Evolutionary conservation across 495 filamentous ascomycete species (phyloP).

Genomic region (Penicillium flavigenum): DNA sequence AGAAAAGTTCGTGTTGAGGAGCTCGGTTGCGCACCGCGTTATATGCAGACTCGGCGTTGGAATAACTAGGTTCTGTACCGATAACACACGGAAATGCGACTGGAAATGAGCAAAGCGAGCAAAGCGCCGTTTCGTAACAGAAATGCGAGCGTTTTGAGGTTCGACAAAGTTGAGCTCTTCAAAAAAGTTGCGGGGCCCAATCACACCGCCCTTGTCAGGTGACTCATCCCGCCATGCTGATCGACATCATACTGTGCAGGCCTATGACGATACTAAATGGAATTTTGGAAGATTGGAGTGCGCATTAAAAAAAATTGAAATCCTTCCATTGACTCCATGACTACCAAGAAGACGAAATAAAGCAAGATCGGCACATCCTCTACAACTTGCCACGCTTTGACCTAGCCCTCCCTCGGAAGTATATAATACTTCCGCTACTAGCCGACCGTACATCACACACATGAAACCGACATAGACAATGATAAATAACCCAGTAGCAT

Average conservation of each 20-base stretch:
- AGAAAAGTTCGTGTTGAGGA: slow-evolving; percentile 12
- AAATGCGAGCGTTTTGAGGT: slow-evolving; percentile 9
- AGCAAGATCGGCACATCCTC: slow-evolving; percentile 20
- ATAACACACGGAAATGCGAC: background rate
- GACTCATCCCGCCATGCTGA: background rate
- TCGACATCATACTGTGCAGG: background rate
- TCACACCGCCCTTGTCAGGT: slow-evolving; percentile 22
- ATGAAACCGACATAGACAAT: slow-evolving; percentile 16
- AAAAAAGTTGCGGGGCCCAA: slow-evolving; percentile 32
- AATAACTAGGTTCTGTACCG: too few species aligned
- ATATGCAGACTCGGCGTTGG: background rate
- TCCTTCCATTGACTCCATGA: slow-evolving; percentile 24
- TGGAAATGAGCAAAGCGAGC: background rate
- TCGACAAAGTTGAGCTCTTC: slow-evolving; percentile 29
- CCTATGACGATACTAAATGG: too few species aligned
- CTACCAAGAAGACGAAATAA: slow-evolving; percentile 17
- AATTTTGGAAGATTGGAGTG: background rate
- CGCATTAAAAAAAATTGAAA: background rate
- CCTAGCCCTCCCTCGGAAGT: slow-evolving; percentile 12
- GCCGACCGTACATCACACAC: slow-evolving; percentile 10
- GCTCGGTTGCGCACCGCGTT: slow-evolving; percentile 8
- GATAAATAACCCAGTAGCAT: slow-evolving; percentile 21
- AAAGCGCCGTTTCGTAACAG: background rate
- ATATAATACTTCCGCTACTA: slow-evolving; percentile 20
- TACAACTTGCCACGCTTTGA: slow-evolving; percentile 15